Percentiles rank a stretch among this genome's conserved stretches.
Evolutionary conservation across 2,329 filamentous ascomycete genomes (phyloP).

Genomic region (Botryotinia globosa): DNA sequence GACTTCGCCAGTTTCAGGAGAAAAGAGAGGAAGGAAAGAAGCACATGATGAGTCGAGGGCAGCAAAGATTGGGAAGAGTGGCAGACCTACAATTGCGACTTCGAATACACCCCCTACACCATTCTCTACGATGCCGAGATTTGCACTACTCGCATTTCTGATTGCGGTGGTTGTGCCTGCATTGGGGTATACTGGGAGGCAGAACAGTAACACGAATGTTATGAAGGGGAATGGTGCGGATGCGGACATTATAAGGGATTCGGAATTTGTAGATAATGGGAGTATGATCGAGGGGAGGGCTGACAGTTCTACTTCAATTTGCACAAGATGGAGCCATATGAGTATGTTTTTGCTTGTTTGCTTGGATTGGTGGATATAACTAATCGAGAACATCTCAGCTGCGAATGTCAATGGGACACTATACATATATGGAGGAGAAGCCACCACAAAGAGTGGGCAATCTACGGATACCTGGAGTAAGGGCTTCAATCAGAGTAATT

Average conservation of each 20-base stretch:
- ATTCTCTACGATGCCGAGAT: conserved; percentile 44
- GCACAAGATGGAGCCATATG: conserved; percentile 65
- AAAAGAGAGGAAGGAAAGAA: background rate
- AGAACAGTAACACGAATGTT: conserved; percentile 41
- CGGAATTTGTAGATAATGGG: conserved; percentile 36
- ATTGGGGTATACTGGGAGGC: conserved; percentile 43
- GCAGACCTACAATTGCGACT: conserved; percentile 42
- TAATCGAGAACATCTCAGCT: conserved; percentile 37
- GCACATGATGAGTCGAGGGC: background rate
- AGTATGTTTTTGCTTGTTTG: conserved; percentile 40
- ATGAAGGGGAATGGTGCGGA: conserved; percentile 41
- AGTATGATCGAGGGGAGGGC: conserved; percentile 42
- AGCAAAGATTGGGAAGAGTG: conserved; percentile 34
- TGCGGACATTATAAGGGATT: conserved; percentile 46
- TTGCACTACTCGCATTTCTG: conserved; percentile 49
- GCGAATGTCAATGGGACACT: conserved; percentile 71
- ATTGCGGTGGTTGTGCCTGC: conserved; percentile 51
- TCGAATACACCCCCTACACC: conserved; percentile 46
- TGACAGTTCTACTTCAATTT: conserved; percentile 54
- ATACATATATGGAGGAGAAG: conserved; percentile 72
- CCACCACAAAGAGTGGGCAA: conserved; percentile 56
- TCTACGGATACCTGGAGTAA: conserved; percentile 66
- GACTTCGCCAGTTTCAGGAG: background rate
- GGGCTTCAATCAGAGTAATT: conserved; percentile 28
- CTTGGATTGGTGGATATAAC: background rate